A percentile compares a stretch with the other conserved stretches of the same genome.
These are phyloP conservation scores for Trichoderma orchidacearum DNA, from an alignment of 495 filamentous ascomycete genomes.

Conservation along the genomic window DNA sequence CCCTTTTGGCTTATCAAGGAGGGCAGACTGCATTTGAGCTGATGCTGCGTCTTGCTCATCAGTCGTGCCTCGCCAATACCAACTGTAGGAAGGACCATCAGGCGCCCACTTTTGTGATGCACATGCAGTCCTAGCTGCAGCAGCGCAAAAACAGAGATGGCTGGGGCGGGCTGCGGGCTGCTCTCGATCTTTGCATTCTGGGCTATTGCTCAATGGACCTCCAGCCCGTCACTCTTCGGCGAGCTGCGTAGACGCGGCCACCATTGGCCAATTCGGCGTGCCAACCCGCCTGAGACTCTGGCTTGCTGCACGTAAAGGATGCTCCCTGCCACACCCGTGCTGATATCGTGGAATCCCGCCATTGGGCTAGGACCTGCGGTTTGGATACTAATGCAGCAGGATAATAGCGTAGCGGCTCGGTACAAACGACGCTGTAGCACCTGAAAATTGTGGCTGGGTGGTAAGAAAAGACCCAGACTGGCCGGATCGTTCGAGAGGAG, in stretches of 20 bases:
- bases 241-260: neutral
- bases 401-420: neutral
- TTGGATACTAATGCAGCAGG: neutral
- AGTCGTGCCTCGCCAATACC: neutral
- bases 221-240: neutral
- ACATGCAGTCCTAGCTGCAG: neutral
- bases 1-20: neutral
- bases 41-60: neutral
- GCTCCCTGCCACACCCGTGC: neutral
- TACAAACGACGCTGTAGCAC: neutral
- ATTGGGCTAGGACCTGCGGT: slow-evolving; percentile 1
- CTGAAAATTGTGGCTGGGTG: neutral
- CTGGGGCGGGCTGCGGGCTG: neutral
- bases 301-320: neutral
- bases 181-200: neutral
- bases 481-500: neutral
- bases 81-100: neutral
- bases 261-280: neutral
- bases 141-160: neutral
- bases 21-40: neutral
- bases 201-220: neutral
- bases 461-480: neutral
- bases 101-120: slow-evolving; percentile 1
- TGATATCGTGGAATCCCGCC: slow-evolving; percentile 1
- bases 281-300: slow-evolving; percentile 1